Percentiles rank a stretch among this genome's conserved stretches.
Conservation (phyloP, 2,329 filamentous ascomycete species). For the Hypoxylon sp. region DNA sequence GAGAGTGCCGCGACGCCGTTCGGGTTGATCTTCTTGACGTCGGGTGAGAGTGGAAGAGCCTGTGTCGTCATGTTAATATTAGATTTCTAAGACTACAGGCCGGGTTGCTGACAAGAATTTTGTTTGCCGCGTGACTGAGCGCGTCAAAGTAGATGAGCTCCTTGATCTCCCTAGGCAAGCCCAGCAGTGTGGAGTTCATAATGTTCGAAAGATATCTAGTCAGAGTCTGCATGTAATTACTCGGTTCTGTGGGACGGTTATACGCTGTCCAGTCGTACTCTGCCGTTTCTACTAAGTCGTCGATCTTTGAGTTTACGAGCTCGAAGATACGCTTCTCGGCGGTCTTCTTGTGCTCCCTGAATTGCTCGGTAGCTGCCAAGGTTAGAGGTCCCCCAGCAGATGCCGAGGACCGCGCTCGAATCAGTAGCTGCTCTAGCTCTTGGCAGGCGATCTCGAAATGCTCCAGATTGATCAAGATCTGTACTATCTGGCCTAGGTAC, state of each 20-base stretch:
- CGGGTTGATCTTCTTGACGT: conserved; percentile 88
- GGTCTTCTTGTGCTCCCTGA: conserved; percentile 91
- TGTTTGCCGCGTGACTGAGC: conserved; percentile 88
- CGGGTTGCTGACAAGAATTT: conserved; percentile 76
- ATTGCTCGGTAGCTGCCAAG: conserved; percentile 86
- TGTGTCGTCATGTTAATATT: conserved; percentile 53
- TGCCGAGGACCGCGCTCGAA: conserved; percentile 85
- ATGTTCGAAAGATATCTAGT: conserved; percentile 95
- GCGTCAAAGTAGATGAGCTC: conserved; percentile 98
- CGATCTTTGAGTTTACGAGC: conserved; percentile 98
- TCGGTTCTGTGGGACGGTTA: conserved; percentile 78
- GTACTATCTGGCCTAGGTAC: conserved; percentile 97
- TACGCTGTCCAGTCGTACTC: conserved; percentile 89
- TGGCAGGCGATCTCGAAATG: conserved; percentile 95
- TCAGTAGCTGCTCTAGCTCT: conserved; percentile 88
- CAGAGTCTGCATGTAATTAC: conserved; percentile 94
- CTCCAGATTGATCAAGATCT: conserved; percentile 97
- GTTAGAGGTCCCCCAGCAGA: conserved; percentile 85
- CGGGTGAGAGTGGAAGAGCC: conserved; percentile 81
- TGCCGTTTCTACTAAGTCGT: conserved; percentile 95
- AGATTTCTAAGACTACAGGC: background rate
- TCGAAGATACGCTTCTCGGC: conserved; percentile 99
- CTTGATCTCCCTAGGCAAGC: conserved; percentile 95
- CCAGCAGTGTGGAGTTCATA: conserved; percentile 94
- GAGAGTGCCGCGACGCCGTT: conserved; percentile 86